Percentiles rank a stretch among this genome's conserved stretches.
Evolutionary conservation across 805 yeast species (phyloP).

Genomic region (baker's yeast (Saccharomyces cerevisiae)): DNA sequence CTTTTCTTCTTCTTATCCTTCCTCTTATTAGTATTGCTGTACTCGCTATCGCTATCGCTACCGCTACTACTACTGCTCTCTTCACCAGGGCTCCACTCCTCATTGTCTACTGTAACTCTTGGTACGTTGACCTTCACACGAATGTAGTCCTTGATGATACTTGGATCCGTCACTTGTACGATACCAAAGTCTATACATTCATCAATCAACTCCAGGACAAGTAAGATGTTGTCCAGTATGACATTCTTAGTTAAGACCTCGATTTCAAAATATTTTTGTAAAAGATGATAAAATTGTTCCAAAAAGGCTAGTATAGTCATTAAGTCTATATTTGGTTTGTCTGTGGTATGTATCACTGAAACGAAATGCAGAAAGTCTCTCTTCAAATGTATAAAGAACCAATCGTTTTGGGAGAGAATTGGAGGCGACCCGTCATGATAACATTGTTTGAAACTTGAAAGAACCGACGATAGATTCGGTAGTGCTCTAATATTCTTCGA

Average conservation of each 20-base stretch:
- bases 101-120: conserved; percentile 18
- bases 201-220: conserved; percentile 76
- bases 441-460: conserved; percentile 15
- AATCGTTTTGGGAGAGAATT: conserved; percentile 7
- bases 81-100: background rate
- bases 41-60: conserved; percentile 9
- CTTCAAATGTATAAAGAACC: conserved; percentile 18
- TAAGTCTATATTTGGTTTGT: conserved; percentile 6
- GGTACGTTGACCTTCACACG: conserved; percentile 45
- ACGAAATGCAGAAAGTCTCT: conserved; percentile 23
- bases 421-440: conserved; percentile 15
- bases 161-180: conserved; percentile 77
- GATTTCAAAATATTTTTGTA: conserved; percentile 21
- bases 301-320: conserved; percentile 20
- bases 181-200: conserved; percentile 86
- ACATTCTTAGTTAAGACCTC: conserved; percentile 44
- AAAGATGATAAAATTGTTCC: conserved; percentile 20
- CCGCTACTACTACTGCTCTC: conserved; percentile 3
- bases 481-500: conserved; percentile 21
- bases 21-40: conserved; percentile 3
- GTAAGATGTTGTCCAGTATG: conserved; percentile 61
- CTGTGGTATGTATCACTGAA: conserved; percentile 12
- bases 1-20: conserved; percentile 1
- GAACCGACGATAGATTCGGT: conserved; percentile 15
- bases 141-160: conserved; percentile 69